These are phyloP conservation scores for Fusarium sp. DNA, from an alignment of 2,329 filamentous ascomycete genomes.

Conservation along the genomic window DNA sequence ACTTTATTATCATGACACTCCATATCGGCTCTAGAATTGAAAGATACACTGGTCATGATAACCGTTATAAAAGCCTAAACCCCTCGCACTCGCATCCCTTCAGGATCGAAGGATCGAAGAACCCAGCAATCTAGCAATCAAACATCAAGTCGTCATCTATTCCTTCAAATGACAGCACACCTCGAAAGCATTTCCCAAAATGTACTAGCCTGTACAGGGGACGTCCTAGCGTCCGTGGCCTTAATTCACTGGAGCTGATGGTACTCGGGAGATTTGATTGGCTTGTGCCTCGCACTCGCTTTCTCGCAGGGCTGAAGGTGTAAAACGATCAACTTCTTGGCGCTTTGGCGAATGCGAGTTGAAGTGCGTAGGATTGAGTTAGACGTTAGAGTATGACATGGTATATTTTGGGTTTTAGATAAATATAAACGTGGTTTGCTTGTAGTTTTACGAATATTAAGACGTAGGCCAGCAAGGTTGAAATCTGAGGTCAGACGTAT, in stretches of 20 bases:
- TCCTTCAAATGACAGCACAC: constrained; percentile 6
- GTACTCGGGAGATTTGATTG: background rate
- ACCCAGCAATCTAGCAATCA: background rate
- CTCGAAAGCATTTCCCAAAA: constrained; percentile 15
- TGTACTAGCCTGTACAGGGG: background rate
- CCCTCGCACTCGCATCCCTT: constrained; percentile 7
- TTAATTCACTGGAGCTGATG: constrained; percentile 3
- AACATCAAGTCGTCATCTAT: constrained; percentile 30
- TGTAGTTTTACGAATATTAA: background rate
- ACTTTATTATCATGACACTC: too few relatives aligned
- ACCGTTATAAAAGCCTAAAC: background rate
- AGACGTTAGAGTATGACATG: too few relatives aligned
- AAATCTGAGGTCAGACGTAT: background rate
- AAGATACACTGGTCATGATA: too few relatives aligned
- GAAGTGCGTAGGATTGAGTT: background rate
- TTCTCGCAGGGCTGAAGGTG: constrained; percentile 24
- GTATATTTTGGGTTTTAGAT: constrained; percentile 3
- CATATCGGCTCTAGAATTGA: too few relatives aligned
- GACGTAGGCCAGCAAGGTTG: background rate
- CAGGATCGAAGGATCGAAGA: background rate
- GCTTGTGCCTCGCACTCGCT: constrained; percentile 20
- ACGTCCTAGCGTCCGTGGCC: constrained; percentile 7
- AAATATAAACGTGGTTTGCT: background rate
- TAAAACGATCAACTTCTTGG: background rate
- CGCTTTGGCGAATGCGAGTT: constrained; percentile 25